These are phyloP conservation scores for Hibiscus syriacus DNA, from an alignment of 345 rosid genomes.

Conservation along the genomic window DNA sequence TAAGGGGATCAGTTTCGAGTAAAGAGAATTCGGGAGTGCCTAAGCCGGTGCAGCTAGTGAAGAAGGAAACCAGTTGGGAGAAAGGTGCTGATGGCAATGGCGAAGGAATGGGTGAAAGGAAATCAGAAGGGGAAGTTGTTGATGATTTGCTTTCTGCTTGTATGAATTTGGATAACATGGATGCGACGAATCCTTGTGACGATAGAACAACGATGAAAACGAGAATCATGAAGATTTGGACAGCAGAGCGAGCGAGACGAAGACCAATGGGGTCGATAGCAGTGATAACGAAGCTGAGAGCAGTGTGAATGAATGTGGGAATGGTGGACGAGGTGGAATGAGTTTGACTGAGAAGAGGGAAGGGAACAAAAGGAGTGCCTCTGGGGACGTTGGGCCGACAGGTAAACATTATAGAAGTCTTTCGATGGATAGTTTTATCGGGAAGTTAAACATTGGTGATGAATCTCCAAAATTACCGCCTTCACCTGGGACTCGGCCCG, in stretches of 20 bases:
- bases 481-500: constrained; percentile 58
- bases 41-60: constrained; percentile 39
- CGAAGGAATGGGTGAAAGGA: constrained; percentile 73
- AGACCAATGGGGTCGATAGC: constrained; percentile 74
- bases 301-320: constrained; percentile 64
- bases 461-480: constrained; percentile 78
- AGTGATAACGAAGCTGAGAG: constrained; percentile 94
- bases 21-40: constrained; percentile 29
- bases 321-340: constrained; percentile 31
- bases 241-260: constrained; percentile 84
- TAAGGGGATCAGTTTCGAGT: constrained; percentile 36
- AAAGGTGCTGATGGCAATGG: constrained; percentile 31
- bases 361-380: constrained; percentile 73
- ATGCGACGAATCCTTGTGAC: constrained; percentile 71
- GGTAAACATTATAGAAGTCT: constrained; percentile 80
- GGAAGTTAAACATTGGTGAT: constrained; percentile 59
- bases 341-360: constrained; percentile 52
- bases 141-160: constrained; percentile 92
- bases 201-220: constrained; percentile 45
- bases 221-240: constrained; percentile 82
- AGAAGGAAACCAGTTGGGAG: constrained; percentile 50
- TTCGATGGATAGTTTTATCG: constrained; percentile 94
- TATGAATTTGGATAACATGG: constrained; percentile 90
- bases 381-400: constrained; percentile 64
- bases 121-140: constrained; percentile 67